A percentile compares a stretch with the other conserved stretches of the same genome.
Evolutionary conservation across 306 rosid species (phyloP).

Genomic region (Cucurbita ficifolia): DNA sequence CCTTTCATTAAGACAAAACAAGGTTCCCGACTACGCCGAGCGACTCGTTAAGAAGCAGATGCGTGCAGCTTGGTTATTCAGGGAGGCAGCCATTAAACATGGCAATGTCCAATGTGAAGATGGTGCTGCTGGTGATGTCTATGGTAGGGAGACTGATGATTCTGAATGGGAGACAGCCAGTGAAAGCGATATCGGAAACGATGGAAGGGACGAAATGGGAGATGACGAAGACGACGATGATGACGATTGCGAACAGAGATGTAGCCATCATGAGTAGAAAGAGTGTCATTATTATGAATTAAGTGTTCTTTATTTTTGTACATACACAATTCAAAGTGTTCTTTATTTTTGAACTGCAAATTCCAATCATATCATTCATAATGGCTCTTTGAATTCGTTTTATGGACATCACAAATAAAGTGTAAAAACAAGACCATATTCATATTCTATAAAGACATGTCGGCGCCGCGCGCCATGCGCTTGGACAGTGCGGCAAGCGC

Average conservation of each 20-base stretch:
- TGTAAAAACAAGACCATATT: too few relatives aligned
- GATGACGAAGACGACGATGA: conserved; percentile 48
- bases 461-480: background rate
- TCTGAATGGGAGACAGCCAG: conserved; percentile 99
- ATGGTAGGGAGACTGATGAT: conserved; percentile 78
- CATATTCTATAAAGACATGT: background rate
- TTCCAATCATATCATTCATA: background rate
- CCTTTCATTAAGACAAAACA: conserved; percentile 72
- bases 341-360: background rate
- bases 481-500: conserved; percentile 18
- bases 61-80: conserved; percentile 95
- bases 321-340: background rate
- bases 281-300: too few relatives aligned
- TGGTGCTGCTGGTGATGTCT: conserved; percentile 70
- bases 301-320: background rate
- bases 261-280: conserved; percentile 15
- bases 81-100: conserved; percentile 91
- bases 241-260: conserved; percentile 45
- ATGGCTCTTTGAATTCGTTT: too few relatives aligned
- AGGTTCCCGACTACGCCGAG: conserved; percentile 97
- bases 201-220: conserved; percentile 70
- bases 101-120: conserved; percentile 84
- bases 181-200: conserved; percentile 92
- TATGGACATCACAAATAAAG: too few relatives aligned
- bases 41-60: conserved; percentile 91